Conservation (phyloP, 495 filamentous ascomycete genomes). For the Aspergillus cristatus region DNA sequence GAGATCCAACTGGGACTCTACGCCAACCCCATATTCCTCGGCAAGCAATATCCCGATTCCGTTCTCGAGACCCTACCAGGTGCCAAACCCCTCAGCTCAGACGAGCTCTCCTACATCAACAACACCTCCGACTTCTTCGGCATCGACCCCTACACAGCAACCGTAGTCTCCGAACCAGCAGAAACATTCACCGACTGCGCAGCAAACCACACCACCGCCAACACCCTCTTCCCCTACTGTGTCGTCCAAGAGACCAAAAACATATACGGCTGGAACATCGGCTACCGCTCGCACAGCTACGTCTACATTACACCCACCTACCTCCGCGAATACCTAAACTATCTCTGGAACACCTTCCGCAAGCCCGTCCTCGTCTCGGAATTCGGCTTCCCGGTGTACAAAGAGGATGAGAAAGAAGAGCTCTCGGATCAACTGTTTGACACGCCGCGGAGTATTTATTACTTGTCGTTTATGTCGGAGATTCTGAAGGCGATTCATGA, state of each 20-base stretch:
- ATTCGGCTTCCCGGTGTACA: conserved; percentile 31
- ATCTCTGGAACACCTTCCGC: conserved; percentile 37
- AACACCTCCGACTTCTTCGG: conserved; percentile 36
- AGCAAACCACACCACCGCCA: conserved; percentile 14
- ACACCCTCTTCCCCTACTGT: conserved; percentile 29
- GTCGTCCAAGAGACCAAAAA: conserved; percentile 26
- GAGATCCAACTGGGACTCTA: conserved; percentile 32
- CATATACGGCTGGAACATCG: conserved; percentile 32
- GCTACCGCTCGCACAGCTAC: conserved; percentile 30
- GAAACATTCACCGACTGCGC: conserved; percentile 27
- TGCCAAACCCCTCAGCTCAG: conserved; percentile 19
- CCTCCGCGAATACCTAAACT: conserved; percentile 31
- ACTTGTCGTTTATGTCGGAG: conserved; percentile 33
- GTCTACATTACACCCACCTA: conserved; percentile 34
- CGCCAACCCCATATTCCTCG: conserved; percentile 32
- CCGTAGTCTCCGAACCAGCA: conserved; percentile 26
- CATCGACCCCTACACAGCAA: conserved; percentile 39
- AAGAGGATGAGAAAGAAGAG: conserved; percentile 19
- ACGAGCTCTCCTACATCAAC: conserved; percentile 23
- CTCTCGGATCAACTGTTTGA: conserved; percentile 30
- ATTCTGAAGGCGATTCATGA: conserved; percentile 34
- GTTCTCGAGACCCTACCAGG: conserved; percentile 19
- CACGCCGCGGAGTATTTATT: conserved; percentile 30
- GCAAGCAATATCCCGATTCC: conserved; percentile 29
- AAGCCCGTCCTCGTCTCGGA: conserved; percentile 27